Evolutionary conservation across 352 stramenopile species (phyloP), one percentile per base, ranked within the genome.

Genomic region (Aphanomyces euteiches): DNA sequence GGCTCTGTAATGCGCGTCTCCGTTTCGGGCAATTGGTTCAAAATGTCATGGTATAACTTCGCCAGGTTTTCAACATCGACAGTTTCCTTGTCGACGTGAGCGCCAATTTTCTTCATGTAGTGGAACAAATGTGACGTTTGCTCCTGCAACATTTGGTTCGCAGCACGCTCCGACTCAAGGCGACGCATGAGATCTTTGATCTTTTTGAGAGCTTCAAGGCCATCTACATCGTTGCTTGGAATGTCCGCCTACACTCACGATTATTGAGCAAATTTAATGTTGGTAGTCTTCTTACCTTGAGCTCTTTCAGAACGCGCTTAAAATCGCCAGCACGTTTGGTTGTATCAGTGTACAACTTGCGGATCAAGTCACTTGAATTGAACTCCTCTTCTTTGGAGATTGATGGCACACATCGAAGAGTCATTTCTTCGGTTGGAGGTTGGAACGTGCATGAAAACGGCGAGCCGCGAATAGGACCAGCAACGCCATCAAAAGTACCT

Each of bases 401-500:
- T 12, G 84, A 79, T 4, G 87, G 87, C 68, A 94, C 79, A 41
- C 81, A 92, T 66, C 89, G 90, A 3, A 79, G 73, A 34, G 87
- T 87, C 68, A 90, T 91, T n/a, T 91, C 81, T 61, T 89, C 82
- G 0, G 75, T 87, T 6, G 72, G 60, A 8, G 73, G 75, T 69
- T 85, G 79, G 61, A 87, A 89, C 7, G 34, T 40, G 34, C 81
- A 71, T 13, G 74, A 77, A 69, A 98, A 98, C 3, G 96, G 95
- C 17, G 92, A 98, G 2, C 96, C 96, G 17, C 95, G 90, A 58
- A 99, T 92, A 2, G 81, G 83, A n/a, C 96, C 96, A 2, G 89
- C 83, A n/a, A 96, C 76, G 10, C 96, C 96, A 72, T 84, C 80
- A 65, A 98, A 99, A 0, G 93, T 98, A 0, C 96, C 96, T 12